These are phyloP conservation scores for Symbiodinium pilosum DNA, from an alignment of 73 alveolate species.

Conservation along the genomic window DNA sequence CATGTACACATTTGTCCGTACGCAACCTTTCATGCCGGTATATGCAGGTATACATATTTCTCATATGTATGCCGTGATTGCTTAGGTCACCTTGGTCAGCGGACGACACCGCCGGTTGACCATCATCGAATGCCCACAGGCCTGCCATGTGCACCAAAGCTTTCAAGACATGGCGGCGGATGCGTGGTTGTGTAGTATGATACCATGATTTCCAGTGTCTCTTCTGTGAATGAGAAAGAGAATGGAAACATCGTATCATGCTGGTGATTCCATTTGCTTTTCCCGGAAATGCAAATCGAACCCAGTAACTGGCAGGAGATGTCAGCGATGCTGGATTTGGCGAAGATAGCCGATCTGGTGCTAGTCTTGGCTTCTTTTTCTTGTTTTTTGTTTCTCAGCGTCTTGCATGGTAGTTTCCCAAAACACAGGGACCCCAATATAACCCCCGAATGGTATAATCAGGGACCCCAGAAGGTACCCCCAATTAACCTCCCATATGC, in stretches of 20 bases:
- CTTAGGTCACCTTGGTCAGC: conserved; percentile 68
- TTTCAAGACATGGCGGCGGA: background rate
- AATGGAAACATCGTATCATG: too few species aligned
- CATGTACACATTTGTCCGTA: too few species aligned
- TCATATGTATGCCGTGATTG: background rate
- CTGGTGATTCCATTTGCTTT: too few species aligned
- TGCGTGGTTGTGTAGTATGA: background rate
- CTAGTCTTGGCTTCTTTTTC: conserved; percentile 93
- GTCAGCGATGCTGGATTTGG: conserved; percentile 99
- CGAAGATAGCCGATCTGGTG: conserved; percentile 99
- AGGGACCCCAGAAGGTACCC: background rate
- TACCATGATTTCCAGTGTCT: too few species aligned
- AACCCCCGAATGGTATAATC: too few species aligned
- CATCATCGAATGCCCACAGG: conserved; percentile 99
- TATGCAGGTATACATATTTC: background rate
- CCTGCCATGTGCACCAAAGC: too few species aligned
- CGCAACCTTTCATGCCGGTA: background rate
- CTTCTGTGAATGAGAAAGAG: too few species aligned
- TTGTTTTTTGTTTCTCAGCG: too few species aligned
- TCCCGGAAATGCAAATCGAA: background rate
- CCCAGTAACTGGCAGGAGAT: conserved; percentile 98
- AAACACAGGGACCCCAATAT: too few species aligned
- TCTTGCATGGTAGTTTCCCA: too few species aligned
- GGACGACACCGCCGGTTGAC: conserved; percentile 97
- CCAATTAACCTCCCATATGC: background rate